Percentiles rank a stretch among this genome's conserved stretches.
These are phyloP conservation scores for Closterium sp. DNA, from an alignment of 139 green algal species.

Conservation along the genomic window DNA sequence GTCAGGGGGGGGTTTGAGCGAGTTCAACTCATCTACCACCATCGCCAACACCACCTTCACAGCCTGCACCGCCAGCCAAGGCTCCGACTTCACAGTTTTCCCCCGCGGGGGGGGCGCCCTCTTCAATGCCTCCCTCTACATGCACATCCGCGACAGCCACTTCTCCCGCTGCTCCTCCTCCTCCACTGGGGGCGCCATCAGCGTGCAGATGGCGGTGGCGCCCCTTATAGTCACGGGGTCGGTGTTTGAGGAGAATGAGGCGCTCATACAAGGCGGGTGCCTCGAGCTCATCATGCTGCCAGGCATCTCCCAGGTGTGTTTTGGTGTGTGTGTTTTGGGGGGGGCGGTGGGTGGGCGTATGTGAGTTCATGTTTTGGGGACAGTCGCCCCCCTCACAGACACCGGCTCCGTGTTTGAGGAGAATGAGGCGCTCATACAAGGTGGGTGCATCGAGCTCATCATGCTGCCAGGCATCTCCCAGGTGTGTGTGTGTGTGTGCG, in stretches of 20 bases:
- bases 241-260: background rate
- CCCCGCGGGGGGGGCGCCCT: background rate
- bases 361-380: background rate
- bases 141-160: background rate
- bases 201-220: background rate
- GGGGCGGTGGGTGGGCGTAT: background rate
- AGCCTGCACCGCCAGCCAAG: background rate
- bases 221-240: background rate
- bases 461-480: too few species aligned
- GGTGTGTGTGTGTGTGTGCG: too few species aligned
- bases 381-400: too few species aligned
- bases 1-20: too few species aligned
- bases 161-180: background rate
- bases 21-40: too few species aligned
- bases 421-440: too few species aligned
- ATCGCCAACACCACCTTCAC: background rate
- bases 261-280: background rate
- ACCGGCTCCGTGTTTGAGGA: too few species aligned
- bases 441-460: too few species aligned
- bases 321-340: too few species aligned
- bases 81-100: background rate
- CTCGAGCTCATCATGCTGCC: background rate
- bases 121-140: background rate
- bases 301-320: background rate
- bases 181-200: background rate